Evolutionary conservation across 2,329 filamentous ascomycete species (phyloP).

Genomic region (Stagonosporopsis chrysanthemi): DNA sequence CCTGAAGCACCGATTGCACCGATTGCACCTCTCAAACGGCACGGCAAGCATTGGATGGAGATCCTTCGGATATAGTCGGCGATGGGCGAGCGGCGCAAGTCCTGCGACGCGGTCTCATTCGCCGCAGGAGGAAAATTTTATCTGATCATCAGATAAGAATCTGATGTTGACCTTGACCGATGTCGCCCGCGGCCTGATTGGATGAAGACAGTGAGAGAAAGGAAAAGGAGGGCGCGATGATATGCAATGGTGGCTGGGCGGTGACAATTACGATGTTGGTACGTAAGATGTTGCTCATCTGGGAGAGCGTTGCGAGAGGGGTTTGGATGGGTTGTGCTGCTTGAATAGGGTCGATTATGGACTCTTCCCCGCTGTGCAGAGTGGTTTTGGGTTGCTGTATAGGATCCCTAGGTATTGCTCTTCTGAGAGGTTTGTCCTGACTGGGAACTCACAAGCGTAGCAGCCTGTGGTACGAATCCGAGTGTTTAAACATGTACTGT

Average conservation of each 20-base stretch:
- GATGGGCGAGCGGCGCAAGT: slow-evolving; percentile 1
- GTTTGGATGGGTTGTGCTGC: neutral
- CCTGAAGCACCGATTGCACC: neutral
- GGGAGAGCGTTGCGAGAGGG: neutral
- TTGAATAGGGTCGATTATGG: neutral
- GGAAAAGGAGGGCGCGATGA: neutral
- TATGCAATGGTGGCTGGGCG: neutral
- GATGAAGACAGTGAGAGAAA: neutral
- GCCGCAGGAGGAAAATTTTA: neutral
- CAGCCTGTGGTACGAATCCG: too few species aligned
- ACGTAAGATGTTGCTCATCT: slow-evolving; percentile 7
- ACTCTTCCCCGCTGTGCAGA: neutral
- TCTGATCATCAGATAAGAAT: slow-evolving; percentile 18
- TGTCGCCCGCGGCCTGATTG: slow-evolving; percentile 2
- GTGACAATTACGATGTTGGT: neutral
- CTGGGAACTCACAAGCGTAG: too few species aligned
- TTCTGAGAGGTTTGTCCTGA: neutral
- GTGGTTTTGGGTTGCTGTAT: neutral
- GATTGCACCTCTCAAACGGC: neutral
- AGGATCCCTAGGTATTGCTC: neutral
- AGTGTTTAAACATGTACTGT: too few species aligned
- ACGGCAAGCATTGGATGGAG: slow-evolving; percentile 9
- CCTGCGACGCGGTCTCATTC: neutral
- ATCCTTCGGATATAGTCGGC: slow-evolving; percentile 12
- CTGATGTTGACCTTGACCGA: neutral